These are phyloP conservation scores for Sporothrix brasiliensis DNA, from an alignment of 2,329 filamentous ascomycete genomes.

Conservation along the genomic window DNA sequence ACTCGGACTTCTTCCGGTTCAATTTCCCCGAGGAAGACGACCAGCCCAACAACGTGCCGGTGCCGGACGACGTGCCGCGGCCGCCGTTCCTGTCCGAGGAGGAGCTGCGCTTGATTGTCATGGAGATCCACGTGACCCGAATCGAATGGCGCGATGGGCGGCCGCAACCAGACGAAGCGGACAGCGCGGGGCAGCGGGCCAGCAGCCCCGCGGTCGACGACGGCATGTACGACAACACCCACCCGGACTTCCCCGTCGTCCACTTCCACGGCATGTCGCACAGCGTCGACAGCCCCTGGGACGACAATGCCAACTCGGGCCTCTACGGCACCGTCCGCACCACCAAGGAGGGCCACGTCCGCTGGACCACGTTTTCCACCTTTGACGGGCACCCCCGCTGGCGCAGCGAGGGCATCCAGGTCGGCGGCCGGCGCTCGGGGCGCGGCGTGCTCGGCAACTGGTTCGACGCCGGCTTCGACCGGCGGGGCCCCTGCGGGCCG, in stretches of 20 bases:
- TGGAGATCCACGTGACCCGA: conserved; percentile 65
- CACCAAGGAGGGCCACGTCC: conserved; percentile 70
- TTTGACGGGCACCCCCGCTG: conserved; percentile 68
- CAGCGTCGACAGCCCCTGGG: conserved; percentile 65
- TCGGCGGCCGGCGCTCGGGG: conserved; percentile 67
- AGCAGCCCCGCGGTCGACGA: not conserved
- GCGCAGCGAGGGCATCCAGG: conserved; percentile 75
- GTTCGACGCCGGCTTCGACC: conserved; percentile 75
- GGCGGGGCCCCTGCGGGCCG: conserved; percentile 68
- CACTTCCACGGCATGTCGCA: conserved; percentile 67
- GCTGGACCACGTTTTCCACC: conserved; percentile 72
- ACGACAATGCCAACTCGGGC: conserved; percentile 68
- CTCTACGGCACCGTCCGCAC: conserved; percentile 66
- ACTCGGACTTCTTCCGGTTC: conserved; percentile 70
- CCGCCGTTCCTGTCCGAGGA: conserved; percentile 63
- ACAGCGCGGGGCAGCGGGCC: not conserved
- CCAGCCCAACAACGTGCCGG: conserved; percentile 27
- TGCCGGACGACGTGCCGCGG: conserved; percentile 50
- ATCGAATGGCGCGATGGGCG: conserved; percentile 55
- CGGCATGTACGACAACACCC: conserved; percentile 54
- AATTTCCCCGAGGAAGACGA: conserved; percentile 62
- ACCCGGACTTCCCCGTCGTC: conserved; percentile 63
- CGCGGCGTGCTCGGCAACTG: conserved; percentile 73
- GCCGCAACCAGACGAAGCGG: not conserved
- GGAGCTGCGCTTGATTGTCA: conserved; percentile 69